These are phyloP conservation scores for Lignosus rhinocerotis DNA, from an alignment of 1,284 basidiomycete genomes.

Conservation along the genomic window DNA sequence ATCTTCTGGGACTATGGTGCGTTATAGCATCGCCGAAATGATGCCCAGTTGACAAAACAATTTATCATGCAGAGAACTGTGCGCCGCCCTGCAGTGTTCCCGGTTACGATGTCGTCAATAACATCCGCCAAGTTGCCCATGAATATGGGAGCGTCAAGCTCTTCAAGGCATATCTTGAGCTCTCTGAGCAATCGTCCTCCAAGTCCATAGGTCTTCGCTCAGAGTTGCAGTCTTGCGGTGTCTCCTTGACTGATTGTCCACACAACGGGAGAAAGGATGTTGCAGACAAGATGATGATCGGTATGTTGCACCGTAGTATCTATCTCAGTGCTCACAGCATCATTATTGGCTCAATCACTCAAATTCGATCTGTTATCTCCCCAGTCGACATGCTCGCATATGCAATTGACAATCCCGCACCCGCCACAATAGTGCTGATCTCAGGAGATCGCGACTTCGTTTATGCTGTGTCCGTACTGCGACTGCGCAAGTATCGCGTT, in stretches of 20 bases:
- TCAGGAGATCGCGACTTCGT: constrained; percentile 62
- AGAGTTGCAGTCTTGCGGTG: constrained; percentile 42
- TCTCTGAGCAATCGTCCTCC: constrained; percentile 35
- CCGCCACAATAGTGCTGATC: constrained; percentile 54
- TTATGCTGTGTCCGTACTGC: constrained; percentile 55
- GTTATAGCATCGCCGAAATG: constrained; percentile 20
- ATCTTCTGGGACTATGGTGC: constrained; percentile 67
- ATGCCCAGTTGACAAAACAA: not conserved
- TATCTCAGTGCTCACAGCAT: not conserved
- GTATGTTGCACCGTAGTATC: constrained; percentile 35
- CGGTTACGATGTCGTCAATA: constrained; percentile 41
- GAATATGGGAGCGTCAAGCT: constrained; percentile 30
- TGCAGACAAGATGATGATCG: constrained; percentile 45
- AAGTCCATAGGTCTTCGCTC: constrained; percentile 46
- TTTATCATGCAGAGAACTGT: constrained; percentile 48
- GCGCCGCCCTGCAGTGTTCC: constrained; percentile 43
- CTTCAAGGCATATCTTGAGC: constrained; percentile 54
- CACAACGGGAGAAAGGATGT: constrained; percentile 44
- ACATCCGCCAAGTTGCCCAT: constrained; percentile 33
- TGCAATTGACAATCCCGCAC: constrained; percentile 55
- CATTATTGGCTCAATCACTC: not conserved
- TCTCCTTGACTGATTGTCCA: constrained; percentile 45
- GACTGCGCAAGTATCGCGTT: constrained; percentile 49
- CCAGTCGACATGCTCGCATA: constrained; percentile 61
- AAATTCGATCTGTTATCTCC: not conserved